A percentile compares a stretch with the other conserved stretches of the same genome.
Conservation (phyloP, 805 yeast species). For the Schwanniomyces occidentalis region DNA sequence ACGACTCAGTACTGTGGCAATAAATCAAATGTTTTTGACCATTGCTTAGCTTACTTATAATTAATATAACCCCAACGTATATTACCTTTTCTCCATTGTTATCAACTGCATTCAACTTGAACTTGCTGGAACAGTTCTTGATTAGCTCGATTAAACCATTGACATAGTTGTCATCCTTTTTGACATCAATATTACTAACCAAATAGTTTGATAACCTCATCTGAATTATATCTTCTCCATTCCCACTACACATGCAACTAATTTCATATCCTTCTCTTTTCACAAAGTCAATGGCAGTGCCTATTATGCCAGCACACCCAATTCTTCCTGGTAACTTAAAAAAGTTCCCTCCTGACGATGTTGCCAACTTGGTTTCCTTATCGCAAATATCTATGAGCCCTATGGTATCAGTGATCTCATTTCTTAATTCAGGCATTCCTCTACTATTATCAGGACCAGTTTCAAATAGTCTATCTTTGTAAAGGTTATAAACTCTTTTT, state of each 20-base stretch:
- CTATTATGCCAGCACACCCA: constrained; percentile 55
- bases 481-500: constrained; percentile 9
- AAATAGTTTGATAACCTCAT: constrained; percentile 40
- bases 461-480: constrained; percentile 6
- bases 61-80: constrained; percentile 35
- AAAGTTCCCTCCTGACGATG: constrained; percentile 57
- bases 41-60: constrained; percentile 13
- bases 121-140: constrained; percentile 7
- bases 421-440: neutral
- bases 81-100: constrained; percentile 6
- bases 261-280: constrained; percentile 20
- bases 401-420: constrained; percentile 8
- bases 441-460: neutral
- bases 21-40: constrained; percentile 21
- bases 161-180: constrained; percentile 19
- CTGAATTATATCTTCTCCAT: constrained; percentile 54
- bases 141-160: constrained; percentile 18
- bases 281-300: constrained; percentile 40
- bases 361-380: constrained; percentile 21
- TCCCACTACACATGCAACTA: constrained; percentile 49
- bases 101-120: constrained; percentile 6
- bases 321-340: constrained; percentile 50
- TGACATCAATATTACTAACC: constrained; percentile 12
- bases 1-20: constrained; percentile 40
- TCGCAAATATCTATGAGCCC: constrained; percentile 3